Evolutionary conservation across 2,329 filamentous ascomycete genomes (phyloP).

Genomic region (Aspergillus versicolor): DNA sequence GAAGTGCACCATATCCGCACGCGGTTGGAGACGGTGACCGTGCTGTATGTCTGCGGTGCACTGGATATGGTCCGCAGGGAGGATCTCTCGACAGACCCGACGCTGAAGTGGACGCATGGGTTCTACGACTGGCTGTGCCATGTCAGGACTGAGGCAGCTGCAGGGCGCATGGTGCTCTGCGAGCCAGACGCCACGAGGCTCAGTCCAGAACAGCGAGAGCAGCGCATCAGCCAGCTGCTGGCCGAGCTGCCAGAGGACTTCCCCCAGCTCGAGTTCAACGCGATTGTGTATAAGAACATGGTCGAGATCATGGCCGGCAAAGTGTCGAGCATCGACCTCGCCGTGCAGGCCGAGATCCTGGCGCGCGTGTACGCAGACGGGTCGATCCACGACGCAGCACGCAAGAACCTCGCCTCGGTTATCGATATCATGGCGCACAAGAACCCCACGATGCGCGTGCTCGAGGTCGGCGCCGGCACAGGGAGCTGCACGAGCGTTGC

Average conservation of each 20-base stretch:
- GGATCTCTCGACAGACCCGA: background rate
- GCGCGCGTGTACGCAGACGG: background rate
- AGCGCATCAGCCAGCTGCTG: background rate
- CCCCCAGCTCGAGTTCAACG: conserved; percentile 1
- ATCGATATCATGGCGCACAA: conserved; percentile 7
- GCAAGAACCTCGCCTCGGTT: conserved; percentile 3
- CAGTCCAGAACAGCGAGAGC: background rate
- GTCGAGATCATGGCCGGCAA: background rate
- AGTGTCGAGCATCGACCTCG: background rate
- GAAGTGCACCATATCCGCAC: background rate
- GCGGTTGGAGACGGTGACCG: background rate
- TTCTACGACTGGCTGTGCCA: background rate
- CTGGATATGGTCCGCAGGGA: background rate
- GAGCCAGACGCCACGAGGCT: background rate
- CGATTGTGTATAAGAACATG: background rate
- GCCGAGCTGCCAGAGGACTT: background rate
- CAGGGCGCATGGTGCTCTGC: background rate
- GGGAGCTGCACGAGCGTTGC: conserved; percentile 1
- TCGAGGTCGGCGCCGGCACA: conserved; percentile 8
- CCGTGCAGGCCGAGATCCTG: background rate
- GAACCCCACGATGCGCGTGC: conserved; percentile 4
- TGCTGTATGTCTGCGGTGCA: background rate
- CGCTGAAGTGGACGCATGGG: background rate
- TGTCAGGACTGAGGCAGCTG: background rate
- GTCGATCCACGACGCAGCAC: background rate